Conservation (phyloP, 352 stramenopile species). For the Pythium sukuiense region DNA sequence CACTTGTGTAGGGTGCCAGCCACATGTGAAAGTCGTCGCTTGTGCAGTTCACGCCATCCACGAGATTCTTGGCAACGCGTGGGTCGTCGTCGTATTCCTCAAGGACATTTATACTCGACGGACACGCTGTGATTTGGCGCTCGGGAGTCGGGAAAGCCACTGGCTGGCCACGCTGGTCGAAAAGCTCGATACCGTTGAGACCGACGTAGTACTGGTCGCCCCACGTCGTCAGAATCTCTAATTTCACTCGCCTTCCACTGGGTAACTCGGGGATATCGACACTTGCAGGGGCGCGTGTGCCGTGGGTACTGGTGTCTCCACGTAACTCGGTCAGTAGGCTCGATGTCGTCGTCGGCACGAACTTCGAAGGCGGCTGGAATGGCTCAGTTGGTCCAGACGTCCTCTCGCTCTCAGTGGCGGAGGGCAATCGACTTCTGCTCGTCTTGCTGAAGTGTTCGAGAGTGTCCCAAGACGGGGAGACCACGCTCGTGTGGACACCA, state of each 20-base stretch:
- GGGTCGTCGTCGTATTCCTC: constrained; percentile 86
- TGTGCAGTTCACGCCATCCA: constrained; percentile 88
- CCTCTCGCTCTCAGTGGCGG: constrained; percentile 16
- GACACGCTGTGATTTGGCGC: constrained; percentile 59
- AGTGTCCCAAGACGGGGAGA: constrained; percentile 52
- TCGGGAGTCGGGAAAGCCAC: constrained; percentile 50
- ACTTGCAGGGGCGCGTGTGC: neutral
- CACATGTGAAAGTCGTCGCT: constrained; percentile 92
- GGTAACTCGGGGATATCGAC: constrained; percentile 65
- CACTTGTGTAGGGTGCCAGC: constrained; percentile 78
- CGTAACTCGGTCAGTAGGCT: constrained; percentile 19
- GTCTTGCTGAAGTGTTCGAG: constrained; percentile 84
- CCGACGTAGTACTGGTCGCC: constrained; percentile 90
- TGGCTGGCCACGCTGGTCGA: constrained; percentile 63
- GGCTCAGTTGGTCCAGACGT: neutral
- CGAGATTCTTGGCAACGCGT: constrained; percentile 63
- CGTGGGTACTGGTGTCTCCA: constrained; percentile 4
- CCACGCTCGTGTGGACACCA: neutral
- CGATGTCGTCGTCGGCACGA: constrained; percentile 23
- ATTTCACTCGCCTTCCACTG: constrained; percentile 47
- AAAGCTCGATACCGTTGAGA: constrained; percentile 88
- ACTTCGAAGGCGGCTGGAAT: neutral
- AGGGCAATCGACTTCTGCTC: constrained; percentile 53
- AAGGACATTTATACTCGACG: constrained; percentile 86
- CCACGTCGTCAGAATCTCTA: constrained; percentile 88